These are phyloP conservation scores for Termitomyces sp. DNA, from an alignment of 768 basidiomycete species.

Conservation along the genomic window DNA sequence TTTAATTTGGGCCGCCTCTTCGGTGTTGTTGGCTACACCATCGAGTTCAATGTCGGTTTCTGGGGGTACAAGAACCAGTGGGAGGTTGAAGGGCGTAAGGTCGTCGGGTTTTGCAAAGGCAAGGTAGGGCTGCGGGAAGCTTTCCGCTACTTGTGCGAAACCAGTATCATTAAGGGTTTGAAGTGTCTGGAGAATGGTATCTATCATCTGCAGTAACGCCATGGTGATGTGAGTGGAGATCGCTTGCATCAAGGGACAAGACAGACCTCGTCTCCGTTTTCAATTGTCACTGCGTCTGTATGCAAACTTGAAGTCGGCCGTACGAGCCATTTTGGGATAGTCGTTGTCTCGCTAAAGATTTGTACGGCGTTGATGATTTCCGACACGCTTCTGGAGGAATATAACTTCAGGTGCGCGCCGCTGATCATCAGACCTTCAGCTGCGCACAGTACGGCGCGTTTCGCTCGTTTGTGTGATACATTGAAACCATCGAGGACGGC, in stretches of 20 bases:
- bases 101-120: slow-evolving; percentile 39
- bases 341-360: slow-evolving; percentile 58
- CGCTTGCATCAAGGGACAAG: background rate
- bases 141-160: slow-evolving; percentile 51
- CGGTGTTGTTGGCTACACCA: slow-evolving; percentile 58
- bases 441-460: slow-evolving; percentile 75
- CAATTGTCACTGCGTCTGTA: slow-evolving; percentile 33
- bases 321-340: slow-evolving; percentile 57
- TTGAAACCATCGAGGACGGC: slow-evolving; percentile 88
- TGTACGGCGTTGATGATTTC: slow-evolving; percentile 73
- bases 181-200: slow-evolving; percentile 60
- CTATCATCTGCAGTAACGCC: slow-evolving; percentile 54
- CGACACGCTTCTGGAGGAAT: slow-evolving; percentile 50
- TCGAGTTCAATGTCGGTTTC: slow-evolving; percentile 78
- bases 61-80: slow-evolving; percentile 79
- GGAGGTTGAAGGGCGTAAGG: slow-evolving; percentile 58
- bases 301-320: slow-evolving; percentile 55
- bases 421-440: slow-evolving; percentile 79
- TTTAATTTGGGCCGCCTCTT: slow-evolving; percentile 67
- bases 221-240: background rate
- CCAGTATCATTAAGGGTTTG: slow-evolving; percentile 54
- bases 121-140: slow-evolving; percentile 63
- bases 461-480: slow-evolving; percentile 79
- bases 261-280: slow-evolving; percentile 60
- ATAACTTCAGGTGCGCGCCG: slow-evolving; percentile 60